Base-by-base conservation (phyloP, 768 basidiomycete species). In the Macrolepiota albuminosa region DNA sequence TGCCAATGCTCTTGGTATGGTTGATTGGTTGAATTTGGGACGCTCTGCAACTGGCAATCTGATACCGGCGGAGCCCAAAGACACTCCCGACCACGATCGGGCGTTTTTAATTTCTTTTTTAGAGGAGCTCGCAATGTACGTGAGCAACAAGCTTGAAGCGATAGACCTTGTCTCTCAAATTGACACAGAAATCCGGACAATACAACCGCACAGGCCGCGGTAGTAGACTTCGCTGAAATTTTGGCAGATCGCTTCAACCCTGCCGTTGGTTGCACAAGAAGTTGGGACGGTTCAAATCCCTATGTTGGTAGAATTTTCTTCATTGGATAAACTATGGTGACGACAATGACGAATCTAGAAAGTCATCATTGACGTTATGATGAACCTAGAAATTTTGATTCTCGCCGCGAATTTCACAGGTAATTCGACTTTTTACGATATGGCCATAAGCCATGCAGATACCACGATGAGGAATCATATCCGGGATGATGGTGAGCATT, bases 331-430 rank as follows among this genome's bases (percentile, higher is more conserved):
- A 3, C 6, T 43, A 1, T 43, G 16, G 5, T 53, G 40, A 45
- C 53, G 46, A 55, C 5, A 18, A 47, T 45, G 29, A 2, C 14
- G 18, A 21, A 37, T n/a, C 46, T 49, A 54, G 8, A 61, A 82
- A 83, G 87, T 89, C 53, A 88, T 89, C 68, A 88, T 89, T 49
- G 87, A 89, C 73, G 88, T 87, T 68, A 87, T 89, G 87, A 88
- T 90, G 85, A 89, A 86, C 64, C 79, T 90, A 21, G 86, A 89
- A 70, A 75, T 87, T 16, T 70, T 88, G n/a, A 84, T 84, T 67
- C 77, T 77, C 6, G 82, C 83, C 6, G 82, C 77, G 45, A 72
- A 72, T n/a, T 71, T 88, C 26, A 88, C 85, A 0, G 80, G 82
- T 2, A 88, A 89, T 63, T 65, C 76, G 6, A 87, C 83, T 0